Base-by-base conservation (phyloP, 192 early-diverging fungal species). In the Gigaspora rosea region DNA sequence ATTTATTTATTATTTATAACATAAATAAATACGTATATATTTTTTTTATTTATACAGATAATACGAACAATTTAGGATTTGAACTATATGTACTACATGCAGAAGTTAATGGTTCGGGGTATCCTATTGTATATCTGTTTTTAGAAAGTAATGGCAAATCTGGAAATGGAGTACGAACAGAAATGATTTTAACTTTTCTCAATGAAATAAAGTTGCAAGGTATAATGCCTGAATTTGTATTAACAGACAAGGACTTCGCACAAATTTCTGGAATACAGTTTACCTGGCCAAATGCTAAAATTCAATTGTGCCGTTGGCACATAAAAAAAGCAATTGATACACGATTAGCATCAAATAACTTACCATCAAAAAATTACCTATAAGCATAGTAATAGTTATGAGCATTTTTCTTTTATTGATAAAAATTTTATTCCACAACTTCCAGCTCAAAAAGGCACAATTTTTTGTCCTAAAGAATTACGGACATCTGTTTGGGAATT, bases 391-490 rank as follows among this genome's bases (percentile, higher is more conserved):
- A 41, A 41, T 41, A 5, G 5, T 41, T 41, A 41, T 41, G 36
- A 41, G 5, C 5, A 41, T 41, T 41, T 41, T 41, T 5, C 5
- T 3, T 41, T 41, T 41, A 41, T 41, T 41, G 36, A 41, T 5
- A 41, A 41, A 41, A 5, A 41, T 41, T 41, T 41, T 41, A 41
- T 41, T 9, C 16, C 12, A 10, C 11, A 6, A 52, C 20, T 71
- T 71, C 11, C 22, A 49, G 13, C 51, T 51, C n/a, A 71, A 32
- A 27, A 50, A n/a, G n/a, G 20, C 33, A n/a, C 49, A 22, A 27
- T 50, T 22, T 70, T 70, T 70, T 70, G 15, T 52, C 47, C 22
- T 22, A 70, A 70, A 70, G 22, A 70, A 70, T n/a, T 22, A 22
- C 20, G 16, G 20, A 50, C 51, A 41, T 41, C 36, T 3, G 36